Base-by-base conservation (phyloP, 73 alveolate genomes). In the Blepharisma stoltei region DNA sequence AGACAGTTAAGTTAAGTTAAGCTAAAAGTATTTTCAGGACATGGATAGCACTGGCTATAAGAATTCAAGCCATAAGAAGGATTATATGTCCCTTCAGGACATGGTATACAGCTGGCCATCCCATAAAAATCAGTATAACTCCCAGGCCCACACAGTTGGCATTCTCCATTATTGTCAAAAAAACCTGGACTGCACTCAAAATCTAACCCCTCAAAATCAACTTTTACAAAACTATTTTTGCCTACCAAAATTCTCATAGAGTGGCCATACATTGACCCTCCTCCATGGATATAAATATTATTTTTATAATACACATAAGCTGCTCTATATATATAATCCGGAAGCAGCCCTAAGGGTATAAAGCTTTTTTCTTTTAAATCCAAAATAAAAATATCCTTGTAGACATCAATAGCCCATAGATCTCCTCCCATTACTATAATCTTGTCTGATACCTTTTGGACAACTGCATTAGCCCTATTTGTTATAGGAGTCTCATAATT, bases 11-110 rank as follows among this genome's bases (percentile, higher is more conserved):
- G n/a, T n/a, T n/a, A n/a, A n/a, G n/a, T n/a, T n/a, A n/a, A n/a
- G 38, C 38, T 60, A 60, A 20, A 60, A 14, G 14, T 18, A 14
- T 38, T 38, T 60, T 60, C 73, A 20, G 73, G 73, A 60, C 73
- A 60, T 18, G 73, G 73, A 2, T 18, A 25, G 46, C 73, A 60
- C 5, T 60, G 73, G 14, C 45, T 18, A 14, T 25, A 9, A 14
- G 73, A 60, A 20, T n/a, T 25, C 5, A 47, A n/a, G n/a, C 48
- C 73, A 60, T 14, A 14, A 14, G n/a, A 8, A 8, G n/a, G n/a
- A 5, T 60, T 60, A 60, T 60, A 60, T 2, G 73, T 20, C 5
- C 73, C 73, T 14, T 11, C 46, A 14, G 48, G 37, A 25, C 73
- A 60, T 3, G 2, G 46, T 60, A 9, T 5, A 5, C 73, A 60